These are phyloP conservation scores for Neofusicoccum laricinum DNA, from an alignment of 2,329 filamentous ascomycete species.

Conservation along the genomic window DNA sequence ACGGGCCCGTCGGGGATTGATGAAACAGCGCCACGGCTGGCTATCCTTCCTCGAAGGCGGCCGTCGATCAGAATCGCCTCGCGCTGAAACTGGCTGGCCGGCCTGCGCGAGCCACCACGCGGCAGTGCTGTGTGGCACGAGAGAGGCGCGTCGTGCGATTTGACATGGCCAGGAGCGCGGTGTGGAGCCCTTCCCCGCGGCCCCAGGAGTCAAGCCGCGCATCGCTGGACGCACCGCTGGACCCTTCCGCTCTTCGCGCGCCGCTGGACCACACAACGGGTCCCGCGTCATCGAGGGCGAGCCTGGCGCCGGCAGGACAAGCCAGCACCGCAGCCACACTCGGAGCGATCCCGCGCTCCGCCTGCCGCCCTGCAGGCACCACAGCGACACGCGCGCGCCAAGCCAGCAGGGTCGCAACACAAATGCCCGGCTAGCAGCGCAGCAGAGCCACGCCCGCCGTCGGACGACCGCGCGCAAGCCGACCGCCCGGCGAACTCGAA, in stretches of 20 bases:
- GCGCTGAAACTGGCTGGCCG: slow-evolving; percentile 2
- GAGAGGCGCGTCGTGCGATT: not conserved
- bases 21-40: slow-evolving; percentile 10
- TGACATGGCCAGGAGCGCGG: not conserved
- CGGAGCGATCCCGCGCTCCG: not conserved
- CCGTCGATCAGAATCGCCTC: not conserved
- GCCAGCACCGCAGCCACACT: not conserved
- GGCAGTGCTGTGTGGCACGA: slow-evolving; percentile 3
- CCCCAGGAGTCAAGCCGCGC: not conserved
- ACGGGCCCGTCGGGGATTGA: slow-evolving; percentile 10
- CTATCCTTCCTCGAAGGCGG: slow-evolving; percentile 1
- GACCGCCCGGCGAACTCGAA: not conserved
- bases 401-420: not conserved
- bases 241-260: not conserved
- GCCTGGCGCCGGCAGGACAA: not conserved
- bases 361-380: not conserved
- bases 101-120: slow-evolving; percentile 12
- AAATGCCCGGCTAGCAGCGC: not conserved
- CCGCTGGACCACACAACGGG: not conserved
- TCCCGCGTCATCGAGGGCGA: not conserved
- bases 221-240: not conserved
- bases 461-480: not conserved
- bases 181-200: slow-evolving; percentile 8
- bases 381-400: not conserved
- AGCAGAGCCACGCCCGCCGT: not conserved